Evolutionary conservation across 768 basidiomycete genomes (phyloP), one percentile per base, ranked within the genome.

Genomic region (Grammothele lineata): DNA sequence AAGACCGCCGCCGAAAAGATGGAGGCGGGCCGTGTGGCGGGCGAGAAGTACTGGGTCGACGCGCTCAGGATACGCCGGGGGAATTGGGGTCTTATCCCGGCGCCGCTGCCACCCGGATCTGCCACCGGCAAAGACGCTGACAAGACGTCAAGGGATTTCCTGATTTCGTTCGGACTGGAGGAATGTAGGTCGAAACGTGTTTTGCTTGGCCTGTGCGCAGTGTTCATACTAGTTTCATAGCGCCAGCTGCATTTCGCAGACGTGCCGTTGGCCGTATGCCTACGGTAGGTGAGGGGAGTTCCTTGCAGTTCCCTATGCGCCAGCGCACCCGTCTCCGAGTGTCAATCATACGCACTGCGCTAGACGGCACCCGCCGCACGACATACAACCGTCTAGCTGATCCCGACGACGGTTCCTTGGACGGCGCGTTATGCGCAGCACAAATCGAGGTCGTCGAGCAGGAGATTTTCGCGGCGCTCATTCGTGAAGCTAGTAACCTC

Each of bases 21-120:
- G 67, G 86, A 89, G 57, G 70, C 77, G 40, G 71, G 78, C 18
- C 71, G 82, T 33, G 55, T 76, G 8, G 70, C 75, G 40, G 77
- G 81, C 34, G 87, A 90, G 59, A 79, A 71, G 49, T 91, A 91
- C 56, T 92, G 90, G 90, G 71, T 81, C 6, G 80, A 91, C 60
- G 90, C 90, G 3, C 70, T 92, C 37, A 85, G 79, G 60, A 82
- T 87, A 37, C 71, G 90, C 52, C 67, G 77, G 57, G 80, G 74
- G 7, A 92, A 92, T 55, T 92, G 90, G 90, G 76, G 84, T 12
- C 67, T 92, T 26, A 77, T 85, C 35, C 86, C 88, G 25, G 85
- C 88, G 8, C 88, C 89, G 19, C 72, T 90, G 32, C 88, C 86
- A 12, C 67, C 70, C 33, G 87, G 87, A 32, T 76, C 83, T 21